Base-by-base conservation (phyloP, 352 stramenopile species). In the Globisporangium orthogonon region DNA sequence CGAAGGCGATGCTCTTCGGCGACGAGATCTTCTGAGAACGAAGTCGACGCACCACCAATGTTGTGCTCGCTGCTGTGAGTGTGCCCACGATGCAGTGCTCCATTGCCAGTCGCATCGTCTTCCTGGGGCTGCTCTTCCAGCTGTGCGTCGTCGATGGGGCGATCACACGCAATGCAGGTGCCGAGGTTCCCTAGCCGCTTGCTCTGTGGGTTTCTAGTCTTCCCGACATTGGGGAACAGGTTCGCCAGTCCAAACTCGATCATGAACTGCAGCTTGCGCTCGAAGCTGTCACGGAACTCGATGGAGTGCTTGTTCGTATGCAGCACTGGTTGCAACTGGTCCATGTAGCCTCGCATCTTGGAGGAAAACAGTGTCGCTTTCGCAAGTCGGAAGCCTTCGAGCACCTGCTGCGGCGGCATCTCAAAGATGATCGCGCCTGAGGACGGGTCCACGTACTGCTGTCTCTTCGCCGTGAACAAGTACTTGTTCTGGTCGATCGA, bases 401-500 rank as follows among this genome's bases (percentile, higher is more conserved):
- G 70, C 17, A 86, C 65, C 9, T 72, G 63, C 14, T 76, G 62
- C 0, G 74, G 63, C 0, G 76, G 68, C 18, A 73, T 44, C 46
- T 87, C 78, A 17, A 84, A 30, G 2, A 78, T 63, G 2, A 80
- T 35, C 2, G 74, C 69, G 17, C 78, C 74, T 3, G 51, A 78
- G 1, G 66, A 58, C 1, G 65, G 54, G 35, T 81, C 71, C 0
- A 73, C 69, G n/a, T 39, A 55, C n/a, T 75, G 65, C 18, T 53
- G 29, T 13, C 68, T 60, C 33, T 65, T 78, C 0, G 54, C 63
- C 7, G 65, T 63, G 3, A 88, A 48, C 53, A 88, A 62, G 50
- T 83, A 88, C 31, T 77, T 78, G 62, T 84, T 88, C 52, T 86
- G 73, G 35, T 88, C 78, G 40, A 88, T 83, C 6, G 71, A 62